Evolutionary conservation across 176 grass and related monocot species (phyloP), one percentile per base, ranked within the genome.

Genomic region (Dactylis glomerata): DNA sequence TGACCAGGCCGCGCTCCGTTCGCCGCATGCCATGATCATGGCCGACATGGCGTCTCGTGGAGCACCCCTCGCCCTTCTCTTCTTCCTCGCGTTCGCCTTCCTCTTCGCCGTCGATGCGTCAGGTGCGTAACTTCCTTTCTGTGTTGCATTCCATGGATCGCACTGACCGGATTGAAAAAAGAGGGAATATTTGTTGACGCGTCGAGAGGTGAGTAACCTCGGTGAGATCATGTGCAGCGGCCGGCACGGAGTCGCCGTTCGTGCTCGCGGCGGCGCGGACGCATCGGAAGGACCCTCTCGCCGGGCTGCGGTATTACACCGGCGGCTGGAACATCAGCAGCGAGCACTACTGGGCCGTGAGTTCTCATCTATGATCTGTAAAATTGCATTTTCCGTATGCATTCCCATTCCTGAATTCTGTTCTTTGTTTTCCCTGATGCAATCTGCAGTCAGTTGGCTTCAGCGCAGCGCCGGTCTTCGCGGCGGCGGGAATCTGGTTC

Each of bases 311-410:
- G 64, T 41, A 82, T 73, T 98, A 98, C 83, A 79, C 81, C 66
- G 91, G 81, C 52, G 96, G 96, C 0, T 98, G 96, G 96, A 98
- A 98, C 86, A 93, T 98, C 75, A 98, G 93, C 81, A 64, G 83
- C 87, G 82, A 83, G 7, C 92, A 98, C 81, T 98, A 95, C 76
- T 95, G 87, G 87, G 87, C 93, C 24, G 96, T 98, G 76, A 87
- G 87, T 54, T 30, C n/a, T 44, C 10, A 55, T 10, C 22, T 23
- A 14, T 10, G 20, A 23, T 28, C 16, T 6, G 15, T 19, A 9
- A 33, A 65, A 23, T 10, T 16, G 19, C 34, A 4, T 65, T 49
- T 49, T 49, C 1, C 33, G 28, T 5, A 7, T 22, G 3, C 11
- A 11, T 22, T 6, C 16, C 26, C 2, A 5, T 32, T 68, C 1